Evolutionary conservation across 352 stramenopile genomes (phyloP), one percentile per base, ranked within the genome.

Genomic region (Globisporangium iwayamae): DNA sequence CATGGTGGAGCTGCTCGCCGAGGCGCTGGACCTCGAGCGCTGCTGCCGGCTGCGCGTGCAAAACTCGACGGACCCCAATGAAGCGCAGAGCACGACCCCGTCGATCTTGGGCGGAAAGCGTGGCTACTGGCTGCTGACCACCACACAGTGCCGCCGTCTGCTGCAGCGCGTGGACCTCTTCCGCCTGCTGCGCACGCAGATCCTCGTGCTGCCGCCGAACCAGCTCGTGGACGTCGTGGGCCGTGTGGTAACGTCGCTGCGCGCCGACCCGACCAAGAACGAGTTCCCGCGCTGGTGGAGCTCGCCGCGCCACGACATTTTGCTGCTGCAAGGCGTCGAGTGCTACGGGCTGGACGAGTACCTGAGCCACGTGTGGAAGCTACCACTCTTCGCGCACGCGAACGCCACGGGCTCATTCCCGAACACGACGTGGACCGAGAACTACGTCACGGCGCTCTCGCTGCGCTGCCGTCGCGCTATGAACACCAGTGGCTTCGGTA

Each of bases 141-240:
- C 55, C 2, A 80, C 79, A 14, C 80, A 91, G 38, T 89, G 78
- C 32, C 72, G 72, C 0, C 84, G 83, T 4, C 57, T 96, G 18
- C 10, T 94, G 43, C 72, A 93, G 48, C 87, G 87, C n/a, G 83
- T 96, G 5, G 78, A 93, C 36, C 68, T 94, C 13, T 96, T 96
- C 56, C 80, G 83, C 0, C 18, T 87, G n/a, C 62, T 96, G 32
- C 86, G 87, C 18, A 75, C 67, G 18, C 69, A 93, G 34, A 79
- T 96, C 46, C 72, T 96, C 28, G 66, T 90, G 22, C 58, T 94
- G 22, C 73, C 81, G 6, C 79, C 81, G 7, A 71, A 70, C 5
- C 68, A 91, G 47, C 71, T 96, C n/a, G 71, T 89, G 4, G 72
- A 79, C 5, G 55, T 94, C 0, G 73, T 93, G 2, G 76, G 65